These are phyloP conservation scores for Nitzschia sp. DNA, from an alignment of 108 stramenopile species.

Conservation along the genomic window DNA sequence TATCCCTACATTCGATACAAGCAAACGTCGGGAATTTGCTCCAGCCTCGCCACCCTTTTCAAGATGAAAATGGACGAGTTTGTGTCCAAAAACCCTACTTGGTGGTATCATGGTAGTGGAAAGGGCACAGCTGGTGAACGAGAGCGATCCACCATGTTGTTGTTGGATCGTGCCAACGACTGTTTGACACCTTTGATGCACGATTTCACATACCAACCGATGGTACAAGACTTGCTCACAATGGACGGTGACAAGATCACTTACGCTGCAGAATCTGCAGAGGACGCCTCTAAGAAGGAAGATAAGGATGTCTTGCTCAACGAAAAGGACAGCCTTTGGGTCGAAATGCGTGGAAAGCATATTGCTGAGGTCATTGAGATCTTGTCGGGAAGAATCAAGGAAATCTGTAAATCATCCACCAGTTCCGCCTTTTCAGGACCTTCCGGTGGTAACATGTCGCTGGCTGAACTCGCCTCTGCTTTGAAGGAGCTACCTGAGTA, in stretches of 20 bases:
- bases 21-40: constrained; percentile 52
- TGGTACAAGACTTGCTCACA: constrained; percentile 92
- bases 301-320: constrained; percentile 85
- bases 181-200: constrained; percentile 95
- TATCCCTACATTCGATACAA: constrained; percentile 93
- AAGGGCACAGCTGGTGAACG: constrained; percentile 44
- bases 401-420: constrained; percentile 71
- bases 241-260: constrained; percentile 88
- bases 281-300: constrained; percentile 45
- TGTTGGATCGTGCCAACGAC: constrained; percentile 92
- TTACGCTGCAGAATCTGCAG: constrained; percentile 54
- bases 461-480: constrained; percentile 89
- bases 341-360: constrained; percentile 92
- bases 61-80: constrained; percentile 85
- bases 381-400: constrained; percentile 70
- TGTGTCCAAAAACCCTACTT: constrained; percentile 64
- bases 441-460: constrained; percentile 54
- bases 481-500: constrained; percentile 93
- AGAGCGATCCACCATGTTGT: constrained; percentile 83
- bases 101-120: constrained; percentile 90
- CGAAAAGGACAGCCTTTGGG: constrained; percentile 95
- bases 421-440: constrained; percentile 22
- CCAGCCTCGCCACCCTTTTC: constrained; percentile 75
- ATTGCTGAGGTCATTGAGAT: constrained; percentile 91
- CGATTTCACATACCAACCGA: constrained; percentile 96